Base-by-base conservation (phyloP, 352 stramenopile species). In the Phytophthora vignae region DNA sequence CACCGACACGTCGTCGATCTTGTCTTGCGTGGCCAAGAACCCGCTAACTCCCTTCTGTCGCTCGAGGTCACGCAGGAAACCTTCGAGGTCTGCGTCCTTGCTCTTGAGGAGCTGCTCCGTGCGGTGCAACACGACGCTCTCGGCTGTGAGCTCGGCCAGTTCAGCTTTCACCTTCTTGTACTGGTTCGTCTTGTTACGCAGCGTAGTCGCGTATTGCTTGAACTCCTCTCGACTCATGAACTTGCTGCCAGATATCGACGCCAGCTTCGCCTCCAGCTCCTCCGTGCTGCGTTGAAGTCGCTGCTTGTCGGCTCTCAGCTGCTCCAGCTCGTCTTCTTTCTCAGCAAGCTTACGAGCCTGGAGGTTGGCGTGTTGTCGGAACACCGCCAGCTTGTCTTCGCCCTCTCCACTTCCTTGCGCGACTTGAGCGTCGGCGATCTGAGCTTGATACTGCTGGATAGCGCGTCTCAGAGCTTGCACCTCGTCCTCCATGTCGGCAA, bases 141-240 rank as follows among this genome's bases (percentile, higher is more conserved):
- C 94, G 14, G 91, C 83, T 60, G 91, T 86, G 40, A 98, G 77
- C 55, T 88, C 82, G 1, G 78, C 79, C 29, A 99, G 79, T 74
- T 98, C 90, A 8, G 72, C 81, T 78, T 98, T 98, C 14, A 94
- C 76, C 54, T 91, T 90, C 70, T 98, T 97, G 81, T 98, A 98
- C 50, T 95, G 84, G 68, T 96, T 92, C 5, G 88, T 97, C 69
- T 98, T 98, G 67, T 97, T 96, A 50, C 94, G 84, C 54, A 99
- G 74, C 22, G 86, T 85, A 50, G 86, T 92, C 36, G 82, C 90
- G 71, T 97, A 97, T 61, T 97, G 84, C 65, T 95, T 92, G 67
- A 98, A 96, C 66, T 98, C 92, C 54, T 97, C 90, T 57, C 87
- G 88, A 48, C 79, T 91, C 88, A 96, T 95, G 71, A 91, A 93